phyloP scores from a whole-genome alignment of 75 land plant species.

The Pseudotsuga menziesii region DNA sequence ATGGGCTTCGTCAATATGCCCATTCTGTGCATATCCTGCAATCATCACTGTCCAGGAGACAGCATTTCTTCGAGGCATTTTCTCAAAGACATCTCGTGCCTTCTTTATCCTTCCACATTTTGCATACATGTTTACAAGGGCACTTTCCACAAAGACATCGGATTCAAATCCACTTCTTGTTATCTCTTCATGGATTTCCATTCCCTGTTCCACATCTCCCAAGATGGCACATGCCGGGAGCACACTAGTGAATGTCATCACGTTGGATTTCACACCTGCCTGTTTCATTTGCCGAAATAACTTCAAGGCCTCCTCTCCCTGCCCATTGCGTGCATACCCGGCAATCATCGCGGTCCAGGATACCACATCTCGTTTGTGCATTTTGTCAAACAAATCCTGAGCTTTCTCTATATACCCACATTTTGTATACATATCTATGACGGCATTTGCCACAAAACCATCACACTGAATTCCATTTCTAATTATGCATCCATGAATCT shows the following conservation, averaged over 20 bases:
- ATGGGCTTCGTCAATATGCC: conserved; percentile 18
- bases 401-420: conserved; percentile 33
- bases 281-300: conserved; percentile 20
- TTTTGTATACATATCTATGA: conserved; percentile 34
- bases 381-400: conserved; percentile 15
- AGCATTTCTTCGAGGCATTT: conserved; percentile 11
- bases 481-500: conserved; percentile 10
- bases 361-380: conserved; percentile 28
- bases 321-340: neutral
- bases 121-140: conserved; percentile 12
- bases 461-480: conserved; percentile 13
- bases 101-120: conserved; percentile 10
- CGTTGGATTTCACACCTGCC: conserved; percentile 16
- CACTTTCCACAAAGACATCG: conserved; percentile 8
- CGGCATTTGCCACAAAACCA: conserved; percentile 19
- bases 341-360: conserved; percentile 29
- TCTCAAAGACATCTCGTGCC: conserved; percentile 9
- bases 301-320: neutral
- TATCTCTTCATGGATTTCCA: conserved; percentile 27
- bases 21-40: conserved; percentile 24
- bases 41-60: conserved; percentile 27
- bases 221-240: conserved; percentile 24
- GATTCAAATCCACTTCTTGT: neutral
- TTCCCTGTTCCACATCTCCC: conserved; percentile 26
- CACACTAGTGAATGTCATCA: conserved; percentile 11